Conservation (phyloP, 768 basidiomycete species). For the Suillus bovinus region DNA sequence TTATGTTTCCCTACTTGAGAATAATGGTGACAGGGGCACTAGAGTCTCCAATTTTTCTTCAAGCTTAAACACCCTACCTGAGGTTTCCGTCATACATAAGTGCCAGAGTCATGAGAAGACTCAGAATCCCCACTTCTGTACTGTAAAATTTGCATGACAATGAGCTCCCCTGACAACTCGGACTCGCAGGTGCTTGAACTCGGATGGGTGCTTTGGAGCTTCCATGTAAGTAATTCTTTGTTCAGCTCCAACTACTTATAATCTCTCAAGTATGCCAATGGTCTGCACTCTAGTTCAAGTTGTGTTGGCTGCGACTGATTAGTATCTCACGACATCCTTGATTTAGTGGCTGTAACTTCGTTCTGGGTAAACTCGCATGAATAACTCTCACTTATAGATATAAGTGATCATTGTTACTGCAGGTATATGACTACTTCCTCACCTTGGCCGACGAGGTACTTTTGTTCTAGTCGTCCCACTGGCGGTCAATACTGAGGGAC, state of each 20-base stretch:
- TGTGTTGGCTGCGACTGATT: neutral
- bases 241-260: neutral
- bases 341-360: conserved; percentile 1
- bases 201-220: neutral
- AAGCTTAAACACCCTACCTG: neutral
- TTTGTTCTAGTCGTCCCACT: neutral
- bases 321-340: too few relatives aligned
- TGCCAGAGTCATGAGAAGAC: neutral
- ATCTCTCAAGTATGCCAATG: conserved; percentile 1
- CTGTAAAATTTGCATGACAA: neutral
- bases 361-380: neutral
- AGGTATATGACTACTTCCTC: conserved; percentile 7
- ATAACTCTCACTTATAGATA: neutral
- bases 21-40: too few relatives aligned
- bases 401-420: neutral
- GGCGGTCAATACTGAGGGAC: neutral
- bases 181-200: neutral
- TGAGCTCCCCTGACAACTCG: neutral
- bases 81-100: neutral
- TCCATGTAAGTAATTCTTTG: neutral
- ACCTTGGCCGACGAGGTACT: conserved; percentile 7
- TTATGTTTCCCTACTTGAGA: too few relatives aligned
- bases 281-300: neutral
- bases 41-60: neutral
- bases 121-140: neutral